These are phyloP conservation scores for Calendula officinalis DNA, from an alignment of 129 eudicot genomes.

Conservation along the genomic window DNA sequence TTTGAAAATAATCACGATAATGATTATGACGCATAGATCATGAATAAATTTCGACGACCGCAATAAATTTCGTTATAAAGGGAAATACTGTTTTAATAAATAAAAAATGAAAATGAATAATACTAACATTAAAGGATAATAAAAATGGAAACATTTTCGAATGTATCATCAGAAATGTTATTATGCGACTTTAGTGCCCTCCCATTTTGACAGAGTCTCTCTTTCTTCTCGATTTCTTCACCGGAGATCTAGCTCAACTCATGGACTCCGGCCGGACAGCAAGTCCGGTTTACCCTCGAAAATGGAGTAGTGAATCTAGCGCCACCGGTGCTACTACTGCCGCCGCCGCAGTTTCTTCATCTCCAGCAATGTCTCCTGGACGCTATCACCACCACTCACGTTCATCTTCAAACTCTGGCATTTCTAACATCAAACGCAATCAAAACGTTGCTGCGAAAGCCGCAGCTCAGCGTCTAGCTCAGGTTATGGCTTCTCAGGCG, in stretches of 20 bases:
- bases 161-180: not conserved
- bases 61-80: no score
- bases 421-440: conserved; percentile 79
- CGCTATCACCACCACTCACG: conserved; percentile 52
- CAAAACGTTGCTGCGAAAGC: conserved; percentile 96
- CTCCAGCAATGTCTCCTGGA: conserved; percentile 46
- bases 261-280: conserved; percentile 45
- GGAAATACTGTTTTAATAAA: no score
- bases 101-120: no score
- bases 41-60: no score
- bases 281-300: conserved; percentile 50
- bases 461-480: conserved; percentile 96
- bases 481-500: conserved; percentile 95
- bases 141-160: not conserved
- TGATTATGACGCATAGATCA: no score
- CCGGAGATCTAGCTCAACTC: conserved; percentile 30
- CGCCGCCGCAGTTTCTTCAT: conserved; percentile 33
- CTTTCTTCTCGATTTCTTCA: not conserved
- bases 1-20: no score
- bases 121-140: not conserved
- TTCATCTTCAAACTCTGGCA: conserved; percentile 63
- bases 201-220: conserved; percentile 5
- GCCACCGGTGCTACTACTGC: conserved; percentile 15
- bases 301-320: conserved; percentile 77
- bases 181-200: not conserved